Evolutionary conservation across 345 rosid species (phyloP), one percentile per base, ranked within the genome.

Genomic region (Carallia pectinifolia): DNA sequence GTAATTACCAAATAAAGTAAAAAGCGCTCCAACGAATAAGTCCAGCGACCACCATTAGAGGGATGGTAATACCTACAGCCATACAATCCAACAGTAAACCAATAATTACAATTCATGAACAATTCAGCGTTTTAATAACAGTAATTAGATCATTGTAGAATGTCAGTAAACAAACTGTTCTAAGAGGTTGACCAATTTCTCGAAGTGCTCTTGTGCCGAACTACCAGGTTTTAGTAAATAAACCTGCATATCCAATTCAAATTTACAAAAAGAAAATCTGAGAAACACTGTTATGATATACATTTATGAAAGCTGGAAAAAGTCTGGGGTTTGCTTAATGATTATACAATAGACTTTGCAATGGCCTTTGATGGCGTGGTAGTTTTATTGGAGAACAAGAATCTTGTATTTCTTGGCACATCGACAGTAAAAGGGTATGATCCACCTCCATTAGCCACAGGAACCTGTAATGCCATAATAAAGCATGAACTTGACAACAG

Each of bases 31-130:
- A 95, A 75, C 67, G 97, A 87, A 83, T 90, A 92, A 71, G 99
- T 95, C 99, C 99, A 95, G 55, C 97, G 95, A 56, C 99, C 99
- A 70, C 99, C 99, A 77, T 92, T 95, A 64, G 99, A 95, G 27
- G 99, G 99, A 80, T 95, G 97, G 75, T 92, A 95, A 80, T 92
- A 92, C 74, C 99, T 95, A 85, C 62, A 74, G 53, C 62, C 72
- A 56, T 9, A 79, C 69, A 58, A 67, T 68, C 17, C 71, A 74
- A 23, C 29, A 64, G 33, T 34, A 64, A 56, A 62, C 15, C 62
- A 64, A 67, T 2, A 37, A 50, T 71, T 27, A 54, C 64, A 73
- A 74, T 30, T 58, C 40, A 66, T 40, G 19, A 64, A 59, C 12
- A 58, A 65, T 29, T 64, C 63, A 70, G 27, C 23, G 60, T 44